Evolutionary conservation across 352 stramenopile species (phyloP).

Genomic region (Phytophthora multivora): DNA sequence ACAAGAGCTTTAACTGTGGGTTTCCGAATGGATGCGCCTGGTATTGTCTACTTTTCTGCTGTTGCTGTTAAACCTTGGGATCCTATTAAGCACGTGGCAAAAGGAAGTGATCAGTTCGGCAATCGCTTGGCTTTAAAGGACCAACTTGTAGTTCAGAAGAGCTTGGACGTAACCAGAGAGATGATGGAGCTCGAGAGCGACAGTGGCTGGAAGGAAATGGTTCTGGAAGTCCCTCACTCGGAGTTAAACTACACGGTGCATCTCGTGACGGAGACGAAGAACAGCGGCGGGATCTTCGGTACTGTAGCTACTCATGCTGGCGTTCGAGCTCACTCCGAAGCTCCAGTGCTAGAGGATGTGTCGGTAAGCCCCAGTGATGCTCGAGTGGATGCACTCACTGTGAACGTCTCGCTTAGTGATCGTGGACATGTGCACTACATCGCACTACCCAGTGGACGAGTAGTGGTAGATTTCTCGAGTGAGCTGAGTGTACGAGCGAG

Average conservation of each 20-base stretch:
- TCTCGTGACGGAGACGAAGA: slow-evolving; percentile 71
- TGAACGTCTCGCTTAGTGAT: slow-evolving; percentile 51
- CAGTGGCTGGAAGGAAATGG: slow-evolving; percentile 59
- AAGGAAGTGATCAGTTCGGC: slow-evolving; percentile 55
- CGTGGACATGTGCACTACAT: slow-evolving; percentile 71
- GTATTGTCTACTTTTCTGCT: slow-evolving; percentile 65
- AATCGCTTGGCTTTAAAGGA: slow-evolving; percentile 72
- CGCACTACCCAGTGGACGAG: slow-evolving; percentile 41
- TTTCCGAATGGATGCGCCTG: slow-evolving; percentile 62
- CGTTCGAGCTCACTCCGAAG: slow-evolving; percentile 56
- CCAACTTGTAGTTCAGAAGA: slow-evolving; percentile 48
- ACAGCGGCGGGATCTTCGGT: slow-evolving; percentile 74
- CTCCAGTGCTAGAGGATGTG: slow-evolving; percentile 43
- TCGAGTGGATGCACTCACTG: slow-evolving; percentile 67
- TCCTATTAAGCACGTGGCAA: slow-evolving; percentile 40
- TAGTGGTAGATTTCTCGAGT: slow-evolving; percentile 13
- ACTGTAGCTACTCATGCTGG: slow-evolving; percentile 63
- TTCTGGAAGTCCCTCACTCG: slow-evolving; percentile 54
- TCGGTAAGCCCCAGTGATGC: slow-evolving; percentile 57
- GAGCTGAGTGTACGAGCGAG: slow-evolving; percentile 30
- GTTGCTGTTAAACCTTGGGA: slow-evolving; percentile 49
- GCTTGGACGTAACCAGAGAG: slow-evolving; percentile 37
- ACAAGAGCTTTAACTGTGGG: slow-evolving; percentile 58
- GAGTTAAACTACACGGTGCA: slow-evolving; percentile 75
- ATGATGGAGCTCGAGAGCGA: slow-evolving; percentile 32